Base-by-base conservation (phyloP, 805 yeast genomes). In the Cyberlindnera subsufficiens region DNA sequence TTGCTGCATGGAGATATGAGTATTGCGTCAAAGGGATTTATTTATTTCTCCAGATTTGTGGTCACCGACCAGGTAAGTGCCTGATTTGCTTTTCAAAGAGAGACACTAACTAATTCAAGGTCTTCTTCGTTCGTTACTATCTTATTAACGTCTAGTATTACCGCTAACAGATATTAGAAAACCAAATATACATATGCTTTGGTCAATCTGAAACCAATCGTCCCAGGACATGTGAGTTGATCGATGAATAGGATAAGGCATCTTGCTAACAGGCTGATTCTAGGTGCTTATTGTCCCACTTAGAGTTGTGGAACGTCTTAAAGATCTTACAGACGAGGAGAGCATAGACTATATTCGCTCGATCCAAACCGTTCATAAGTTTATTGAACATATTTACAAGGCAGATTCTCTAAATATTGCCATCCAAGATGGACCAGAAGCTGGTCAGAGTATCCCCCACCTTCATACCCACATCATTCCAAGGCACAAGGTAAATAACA, bases 401-500 rank as follows among this genome's bases (percentile, higher is more conserved):
- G 95, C 96, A 2, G 95, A 90, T 52, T 71, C 96, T 1, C 58
- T 89, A 46, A 95, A 95, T 58, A 74, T 93, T 32, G 91, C 97
- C 10, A 87, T 95, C 45, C 99, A 93, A 61, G 99, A 93, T 60
- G 99, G 99, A 0, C 86, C 89, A 0, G 88, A 88, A 39, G 91
- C 97, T 1, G 99, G 99, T 4, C 99, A 93, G 60, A 78, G 90
- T n/a, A 82, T 93, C 3, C 96, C 97, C 5, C 99, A 93, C 63
- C 72, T 91, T 25, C 99, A 93, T 61, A 84, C 96, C 17, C 99
- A 93, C 60, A 66, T 93, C 16, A 89, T 93, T 17, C 99, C 99
- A 6, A 72, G 99, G 33, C 80, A 74, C 59, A 70, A 68, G 39
- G 50, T 61, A 11, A 61, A 71, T 37, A 82, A 80, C 45, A 63